These are phyloP conservation scores for Stemphylium beticola DNA, from an alignment of 2,329 filamentous ascomycete genomes.

Conservation along the genomic window DNA sequence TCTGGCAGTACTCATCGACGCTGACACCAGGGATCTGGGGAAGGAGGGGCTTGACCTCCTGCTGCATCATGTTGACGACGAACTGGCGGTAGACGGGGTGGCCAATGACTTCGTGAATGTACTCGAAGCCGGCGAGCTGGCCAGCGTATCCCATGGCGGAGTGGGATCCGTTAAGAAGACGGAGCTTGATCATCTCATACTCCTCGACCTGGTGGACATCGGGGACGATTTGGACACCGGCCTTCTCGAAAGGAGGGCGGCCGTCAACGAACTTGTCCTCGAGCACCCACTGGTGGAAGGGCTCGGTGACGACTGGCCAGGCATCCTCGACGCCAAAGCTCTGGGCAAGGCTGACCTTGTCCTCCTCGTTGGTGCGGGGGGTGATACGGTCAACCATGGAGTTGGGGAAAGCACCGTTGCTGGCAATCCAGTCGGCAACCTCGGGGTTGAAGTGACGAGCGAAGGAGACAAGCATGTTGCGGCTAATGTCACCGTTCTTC, in stretches of 20 bases:
- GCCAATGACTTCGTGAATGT: conserved; percentile 37
- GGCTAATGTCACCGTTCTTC: conserved; percentile 38
- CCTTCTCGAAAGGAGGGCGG: conserved; percentile 37
- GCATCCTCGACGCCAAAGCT: conserved; percentile 34
- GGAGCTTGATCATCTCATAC: conserved; percentile 39
- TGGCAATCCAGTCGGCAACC: conserved; percentile 33
- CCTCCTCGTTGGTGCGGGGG: conserved; percentile 31
- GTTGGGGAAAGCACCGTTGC: conserved; percentile 40
- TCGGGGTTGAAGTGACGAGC: conserved; percentile 32
- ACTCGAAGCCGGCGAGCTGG: conserved; percentile 34
- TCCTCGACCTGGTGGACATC: conserved; percentile 35
- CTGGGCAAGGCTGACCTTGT: conserved; percentile 27
- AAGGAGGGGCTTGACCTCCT: conserved; percentile 38
- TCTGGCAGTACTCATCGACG: conserved; percentile 36
- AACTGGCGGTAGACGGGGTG: conserved; percentile 33
- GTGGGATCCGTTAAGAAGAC: conserved; percentile 37
- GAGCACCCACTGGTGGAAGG: conserved; percentile 39
- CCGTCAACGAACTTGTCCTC: conserved; percentile 40
- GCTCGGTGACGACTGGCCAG: conserved; percentile 39
- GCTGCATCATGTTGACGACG: conserved; percentile 39
- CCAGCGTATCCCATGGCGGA: conserved; percentile 36
- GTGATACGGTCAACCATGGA: conserved; percentile 42
- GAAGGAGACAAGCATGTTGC: conserved; percentile 34
- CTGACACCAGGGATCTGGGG: conserved; percentile 36
- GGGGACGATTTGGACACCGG: conserved; percentile 38